Percentiles rank a stretch among this genome's conserved stretches.
These are phyloP conservation scores for Penicillium glabrum DNA, from an alignment of 2,329 filamentous ascomycete species.

Conservation along the genomic window DNA sequence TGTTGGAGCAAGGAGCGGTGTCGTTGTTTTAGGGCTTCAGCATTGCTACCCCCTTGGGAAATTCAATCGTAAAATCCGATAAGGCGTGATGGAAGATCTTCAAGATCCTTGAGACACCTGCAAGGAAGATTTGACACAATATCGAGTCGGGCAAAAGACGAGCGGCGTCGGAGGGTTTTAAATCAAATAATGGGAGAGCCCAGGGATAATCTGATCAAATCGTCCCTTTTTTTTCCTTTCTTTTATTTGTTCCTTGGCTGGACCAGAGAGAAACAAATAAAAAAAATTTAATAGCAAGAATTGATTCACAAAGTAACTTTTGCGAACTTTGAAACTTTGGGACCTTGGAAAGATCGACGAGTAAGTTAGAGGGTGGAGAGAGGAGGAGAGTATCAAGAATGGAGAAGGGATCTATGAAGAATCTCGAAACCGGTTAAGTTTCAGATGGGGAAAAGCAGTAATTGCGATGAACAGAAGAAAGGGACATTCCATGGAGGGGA, in stretches of 20 bases:
- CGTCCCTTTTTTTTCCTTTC: background rate
- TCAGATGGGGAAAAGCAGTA: slow-evolving; percentile 3
- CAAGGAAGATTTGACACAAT: slow-evolving; percentile 20
- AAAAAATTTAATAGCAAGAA: background rate
- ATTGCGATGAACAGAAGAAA: slow-evolving; percentile 11
- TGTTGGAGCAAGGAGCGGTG: slow-evolving; percentile 24
- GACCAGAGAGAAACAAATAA: background rate
- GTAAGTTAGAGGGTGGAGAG: background rate
- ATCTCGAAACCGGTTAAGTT: slow-evolving; percentile 14
- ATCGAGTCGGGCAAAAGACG: background rate
- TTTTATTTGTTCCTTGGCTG: background rate
- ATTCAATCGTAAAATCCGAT: slow-evolving; percentile 19
- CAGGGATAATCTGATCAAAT: background rate
- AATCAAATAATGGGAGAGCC: background rate
- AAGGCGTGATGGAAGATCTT: slow-evolving; percentile 16
- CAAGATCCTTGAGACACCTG: slow-evolving; percentile 20
- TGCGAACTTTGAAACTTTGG: background rate
- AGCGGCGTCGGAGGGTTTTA: slow-evolving; percentile 3
- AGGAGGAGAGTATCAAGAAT: slow-evolving; percentile 15
- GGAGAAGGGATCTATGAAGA: slow-evolving; percentile 25
- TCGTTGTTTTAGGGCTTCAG: slow-evolving; percentile 26
- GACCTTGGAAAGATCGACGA: background rate
- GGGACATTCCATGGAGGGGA: slow-evolving; percentile 20
- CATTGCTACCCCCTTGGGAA: slow-evolving; percentile 28
- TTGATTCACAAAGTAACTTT: background rate